Evolutionary conservation across 2,329 filamentous ascomycete genomes (phyloP).

Genomic region (Westerdykella aurantiaca): DNA sequence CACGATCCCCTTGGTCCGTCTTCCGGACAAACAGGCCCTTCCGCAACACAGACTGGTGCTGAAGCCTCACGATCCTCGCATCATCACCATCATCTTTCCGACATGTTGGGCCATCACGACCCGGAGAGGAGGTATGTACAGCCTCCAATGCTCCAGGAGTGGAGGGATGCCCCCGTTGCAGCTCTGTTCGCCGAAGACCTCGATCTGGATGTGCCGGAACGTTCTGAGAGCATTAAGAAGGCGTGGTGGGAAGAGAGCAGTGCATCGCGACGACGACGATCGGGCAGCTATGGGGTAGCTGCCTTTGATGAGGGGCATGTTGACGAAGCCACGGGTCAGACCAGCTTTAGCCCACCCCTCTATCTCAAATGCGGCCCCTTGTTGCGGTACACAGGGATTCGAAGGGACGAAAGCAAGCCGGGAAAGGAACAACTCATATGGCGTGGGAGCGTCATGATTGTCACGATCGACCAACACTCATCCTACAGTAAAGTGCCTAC

Average conservation of each 20-base stretch:
- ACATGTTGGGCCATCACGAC: constrained; percentile 37
- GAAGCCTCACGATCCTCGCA: constrained; percentile 21
- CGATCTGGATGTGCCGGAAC: constrained; percentile 33
- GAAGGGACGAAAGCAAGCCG: constrained; percentile 48
- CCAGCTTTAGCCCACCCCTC: constrained; percentile 74
- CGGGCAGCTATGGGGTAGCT: constrained; percentile 14
- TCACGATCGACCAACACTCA: constrained; percentile 78
- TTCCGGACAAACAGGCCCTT: constrained; percentile 22
- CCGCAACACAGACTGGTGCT: constrained; percentile 18
- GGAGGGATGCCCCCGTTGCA: constrained; percentile 39
- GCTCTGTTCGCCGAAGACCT: constrained; percentile 41
- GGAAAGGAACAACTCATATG: constrained; percentile 67
- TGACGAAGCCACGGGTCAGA: constrained; percentile 58
- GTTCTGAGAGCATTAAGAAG: constrained; percentile 25
- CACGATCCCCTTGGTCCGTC: constrained; percentile 31
- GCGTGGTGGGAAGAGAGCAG: constrained; percentile 72
- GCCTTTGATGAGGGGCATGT: constrained; percentile 53
- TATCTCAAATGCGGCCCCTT: constrained; percentile 88
- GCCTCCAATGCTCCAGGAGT: constrained; percentile 56
- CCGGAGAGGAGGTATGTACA: constrained; percentile 51
- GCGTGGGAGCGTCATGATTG: constrained; percentile 93
- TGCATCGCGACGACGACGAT: constrained; percentile 39
- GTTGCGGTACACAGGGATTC: constrained; percentile 81
- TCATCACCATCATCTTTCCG: constrained; percentile 24
- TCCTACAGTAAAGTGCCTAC: constrained; percentile 73